These are phyloP conservation scores for Ustilago xerochloae DNA, from an alignment of 1,284 basidiomycete species.

Conservation along the genomic window DNA sequence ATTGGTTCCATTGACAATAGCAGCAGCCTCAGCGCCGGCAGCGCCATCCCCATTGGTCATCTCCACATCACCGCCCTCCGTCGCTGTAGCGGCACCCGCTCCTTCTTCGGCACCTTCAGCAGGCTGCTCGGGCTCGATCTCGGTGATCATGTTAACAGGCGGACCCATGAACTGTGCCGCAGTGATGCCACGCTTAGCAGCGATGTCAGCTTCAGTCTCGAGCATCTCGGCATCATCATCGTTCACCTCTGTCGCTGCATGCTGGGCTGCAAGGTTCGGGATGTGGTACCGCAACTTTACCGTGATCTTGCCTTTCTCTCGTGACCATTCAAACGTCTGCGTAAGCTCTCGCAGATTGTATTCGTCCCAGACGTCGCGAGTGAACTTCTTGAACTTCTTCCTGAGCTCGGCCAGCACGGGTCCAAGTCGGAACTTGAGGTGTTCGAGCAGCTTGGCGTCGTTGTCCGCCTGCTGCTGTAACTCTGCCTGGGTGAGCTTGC, in stretches of 20 bases:
- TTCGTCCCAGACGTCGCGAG: constrained; percentile 76
- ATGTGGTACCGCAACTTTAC: constrained; percentile 78
- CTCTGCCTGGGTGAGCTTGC: constrained; percentile 84
- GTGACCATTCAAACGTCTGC: constrained; percentile 61
- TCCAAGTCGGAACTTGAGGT: constrained; percentile 86
- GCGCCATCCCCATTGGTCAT: constrained; percentile 24
- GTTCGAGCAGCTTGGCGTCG: constrained; percentile 81
- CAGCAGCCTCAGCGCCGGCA: background rate
- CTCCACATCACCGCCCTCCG: constrained; percentile 22
- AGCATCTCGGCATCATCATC: constrained; percentile 37
- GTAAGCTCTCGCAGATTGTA: constrained; percentile 68
- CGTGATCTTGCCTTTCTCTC: constrained; percentile 58
- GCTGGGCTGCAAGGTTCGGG: constrained; percentile 9
- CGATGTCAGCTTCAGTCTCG: constrained; percentile 38
- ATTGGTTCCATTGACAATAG: constrained; percentile 9
- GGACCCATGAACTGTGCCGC: constrained; percentile 44
- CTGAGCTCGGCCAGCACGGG: constrained; percentile 89
- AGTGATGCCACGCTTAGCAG: constrained; percentile 37
- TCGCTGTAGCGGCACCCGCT: background rate
- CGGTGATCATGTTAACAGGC: constrained; percentile 3
- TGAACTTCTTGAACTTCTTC: constrained; percentile 92
- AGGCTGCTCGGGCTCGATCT: constrained; percentile 3
- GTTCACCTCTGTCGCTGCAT: constrained; percentile 8
- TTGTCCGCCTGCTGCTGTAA: constrained; percentile 83
- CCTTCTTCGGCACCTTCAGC: constrained; percentile 5